Percentiles rank a stretch among this genome's conserved stretches.
phyloP scores from a whole-genome alignment of 805 yeast species.

The Kluyveromyces siamensis region DNA sequence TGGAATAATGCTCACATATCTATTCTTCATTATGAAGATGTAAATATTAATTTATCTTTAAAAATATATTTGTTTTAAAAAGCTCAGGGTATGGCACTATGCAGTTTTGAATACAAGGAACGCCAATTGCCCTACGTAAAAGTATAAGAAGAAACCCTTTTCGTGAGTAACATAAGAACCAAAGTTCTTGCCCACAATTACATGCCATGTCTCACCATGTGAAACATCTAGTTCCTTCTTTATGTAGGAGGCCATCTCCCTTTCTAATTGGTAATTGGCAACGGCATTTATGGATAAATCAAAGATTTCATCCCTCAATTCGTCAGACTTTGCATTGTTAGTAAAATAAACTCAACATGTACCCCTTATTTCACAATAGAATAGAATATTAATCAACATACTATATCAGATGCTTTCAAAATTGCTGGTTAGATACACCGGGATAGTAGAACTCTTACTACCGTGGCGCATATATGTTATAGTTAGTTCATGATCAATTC shows the following conservation, averaged over 20 bases:
- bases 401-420: conserved; percentile 27
- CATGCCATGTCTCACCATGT: conserved; percentile 73
- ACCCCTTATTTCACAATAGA: background rate
- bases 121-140: conserved; percentile 61
- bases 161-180: conserved; percentile 77
- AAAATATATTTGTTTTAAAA: no score
- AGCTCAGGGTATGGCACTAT: conserved; percentile 14
- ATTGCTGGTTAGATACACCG: conserved; percentile 9
- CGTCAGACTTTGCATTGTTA: conserved; percentile 17
- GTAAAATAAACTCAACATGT: background rate
- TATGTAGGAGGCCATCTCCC: conserved; percentile 54
- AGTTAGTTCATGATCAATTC: background rate
- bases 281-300: conserved; percentile 17
- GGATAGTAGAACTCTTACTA: background rate
- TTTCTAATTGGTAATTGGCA: conserved; percentile 18
- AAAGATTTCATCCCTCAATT: conserved; percentile 21
- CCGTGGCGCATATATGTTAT: background rate
- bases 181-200: conserved; percentile 69
- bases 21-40: no score
- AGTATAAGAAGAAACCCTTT: conserved; percentile 62
- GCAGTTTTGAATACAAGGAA: conserved; percentile 63
- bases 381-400: conserved; percentile 9
- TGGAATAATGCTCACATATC: no score
- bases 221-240: conserved; percentile 57
- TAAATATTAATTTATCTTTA: background rate